phyloP scores from a whole-genome alignment of 169 alveolate genomes.

The Plasmodium adleri region DNA sequence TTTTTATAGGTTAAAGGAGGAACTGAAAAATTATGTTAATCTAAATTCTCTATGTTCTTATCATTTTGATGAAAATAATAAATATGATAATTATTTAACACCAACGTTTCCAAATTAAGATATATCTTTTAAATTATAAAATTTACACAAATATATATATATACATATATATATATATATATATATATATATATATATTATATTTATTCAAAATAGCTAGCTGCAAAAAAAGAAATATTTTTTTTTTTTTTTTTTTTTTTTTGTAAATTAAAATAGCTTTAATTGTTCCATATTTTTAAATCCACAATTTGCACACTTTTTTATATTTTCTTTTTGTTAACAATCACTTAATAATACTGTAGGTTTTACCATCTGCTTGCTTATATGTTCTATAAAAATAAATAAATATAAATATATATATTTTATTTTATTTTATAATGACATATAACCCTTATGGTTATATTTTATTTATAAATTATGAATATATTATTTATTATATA shows the following conservation, averaged over 20 bases:
- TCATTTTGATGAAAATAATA: constrained; percentile 61
- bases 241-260: neutral
- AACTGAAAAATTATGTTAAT: constrained; percentile 53
- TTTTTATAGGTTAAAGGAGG: constrained; percentile 46
- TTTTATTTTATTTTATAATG: neutral
- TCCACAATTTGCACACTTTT: too few species aligned
- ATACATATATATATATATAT: too few species aligned
- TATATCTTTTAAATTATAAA: too few species aligned
- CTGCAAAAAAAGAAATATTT: neutral
- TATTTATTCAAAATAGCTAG: neutral
- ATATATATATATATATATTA: too few species aligned
- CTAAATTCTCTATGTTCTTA: constrained; percentile 46
- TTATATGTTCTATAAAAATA: constrained; percentile 49
- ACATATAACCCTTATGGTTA: too few species aligned
- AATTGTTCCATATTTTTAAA: too few species aligned
- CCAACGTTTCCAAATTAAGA: constrained; percentile 61
- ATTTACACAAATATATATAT: too few species aligned
- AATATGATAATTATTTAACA: constrained; percentile 36
- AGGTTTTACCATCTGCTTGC: constrained; percentile 59
- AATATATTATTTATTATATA: too few species aligned
- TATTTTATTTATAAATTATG: too few species aligned
- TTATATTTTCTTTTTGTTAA: neutral
- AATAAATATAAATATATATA: neutral
- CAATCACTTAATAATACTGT: constrained; percentile 56
- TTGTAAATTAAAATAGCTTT: neutral